Base-by-base conservation (phyloP, 805 yeast species). In the Candida odintsovae region DNA sequence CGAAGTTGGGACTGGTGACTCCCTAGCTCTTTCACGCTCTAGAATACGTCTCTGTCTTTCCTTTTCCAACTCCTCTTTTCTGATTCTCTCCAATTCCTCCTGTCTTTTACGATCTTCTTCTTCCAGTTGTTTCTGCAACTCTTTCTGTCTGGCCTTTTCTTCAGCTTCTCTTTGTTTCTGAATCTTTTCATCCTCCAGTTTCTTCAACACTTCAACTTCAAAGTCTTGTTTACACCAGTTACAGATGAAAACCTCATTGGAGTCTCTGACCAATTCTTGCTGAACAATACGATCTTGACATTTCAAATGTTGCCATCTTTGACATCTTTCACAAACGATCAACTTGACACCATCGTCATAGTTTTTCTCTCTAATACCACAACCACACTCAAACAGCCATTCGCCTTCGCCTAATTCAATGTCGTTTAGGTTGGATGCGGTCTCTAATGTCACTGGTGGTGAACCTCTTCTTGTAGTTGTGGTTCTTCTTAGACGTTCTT, bases 371-470 rank as follows among this genome's bases (percentile, higher is more conserved):
- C 61, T 59, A 23, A 62, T 53, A n/a, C 69, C 70, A 58, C 71
- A 67, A 26, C 50, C 44, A 42, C 72, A 68, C 39, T 68, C 71
- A 47, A 68, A 68, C 38, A 61, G 47, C 72, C 72, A 68, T 28
- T 57, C 63, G 38, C 61, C 63, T 45, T 68, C 71, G 31, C 63
- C 65, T 40, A 67, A 49, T 48, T 65, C 68, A 40, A 57, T 49
- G 11, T 42, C 50, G 3, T 50, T 54, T 16, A 50, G 26, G 11
- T 44, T 41, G 7, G 49, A 47, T 6, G 52, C 49, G 10, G 43
- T 45, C 50, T 64, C 51, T 39, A 75, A 67, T 38, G 72, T 67
- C 12, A 46, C 25, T 11, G 47, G 35, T 6, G 37, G 31, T 7
- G 33, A 44, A 12, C 48, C 36, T 52, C 57, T 55, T 53, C 61